A percentile compares a stretch with the other conserved stretches of the same genome.
These are phyloP conservation scores for Physocladia obscura DNA, from an alignment of 192 early-diverging fungal species.

Conservation along the genomic window DNA sequence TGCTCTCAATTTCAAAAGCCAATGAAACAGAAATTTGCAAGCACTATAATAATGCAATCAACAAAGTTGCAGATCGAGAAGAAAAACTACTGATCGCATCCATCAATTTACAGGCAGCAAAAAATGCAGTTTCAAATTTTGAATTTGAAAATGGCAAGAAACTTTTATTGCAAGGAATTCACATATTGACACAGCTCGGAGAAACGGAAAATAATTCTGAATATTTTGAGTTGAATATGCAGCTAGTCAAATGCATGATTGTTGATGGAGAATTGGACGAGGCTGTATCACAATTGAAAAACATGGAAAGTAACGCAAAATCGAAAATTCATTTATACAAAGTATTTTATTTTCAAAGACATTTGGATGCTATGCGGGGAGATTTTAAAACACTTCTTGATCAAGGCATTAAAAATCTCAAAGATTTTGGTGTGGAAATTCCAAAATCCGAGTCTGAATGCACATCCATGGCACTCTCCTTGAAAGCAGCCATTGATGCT, in stretches of 20 bases:
- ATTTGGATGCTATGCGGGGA: slow-evolving; percentile 23
- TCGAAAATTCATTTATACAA: slow-evolving; percentile 1
- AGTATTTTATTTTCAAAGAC: slow-evolving; percentile 16
- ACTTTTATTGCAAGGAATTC: slow-evolving; percentile 15
- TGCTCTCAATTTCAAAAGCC: slow-evolving; percentile 19
- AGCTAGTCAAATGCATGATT: slow-evolving; percentile 28
- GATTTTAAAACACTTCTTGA: slow-evolving; percentile 32
- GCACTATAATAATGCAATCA: slow-evolving; percentile 40
- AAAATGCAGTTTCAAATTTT: slow-evolving; percentile 22
- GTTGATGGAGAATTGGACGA: slow-evolving; percentile 35
- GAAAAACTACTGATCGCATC: slow-evolving; percentile 27
- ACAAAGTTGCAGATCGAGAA: slow-evolving; percentile 18
- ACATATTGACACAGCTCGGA: slow-evolving; percentile 11
- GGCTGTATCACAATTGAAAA: slow-evolving; percentile 21
- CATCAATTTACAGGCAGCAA: slow-evolving; percentile 34
- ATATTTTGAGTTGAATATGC: slow-evolving; percentile 31
- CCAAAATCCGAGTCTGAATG: slow-evolving; percentile 21
- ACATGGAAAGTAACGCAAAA: slow-evolving; percentile 14
- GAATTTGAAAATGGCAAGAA: slow-evolving; percentile 21
- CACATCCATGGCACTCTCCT: neutral
- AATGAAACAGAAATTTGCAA: slow-evolving; percentile 27
- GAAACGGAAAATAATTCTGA: slow-evolving; percentile 8
- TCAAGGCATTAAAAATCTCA: slow-evolving; percentile 29
- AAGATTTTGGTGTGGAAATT: slow-evolving; percentile 17
- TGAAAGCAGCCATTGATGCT: neutral